Base-by-base conservation (phyloP, 2,329 filamentous ascomycete genomes). In the Aspergillus aculeatinus region DNA sequence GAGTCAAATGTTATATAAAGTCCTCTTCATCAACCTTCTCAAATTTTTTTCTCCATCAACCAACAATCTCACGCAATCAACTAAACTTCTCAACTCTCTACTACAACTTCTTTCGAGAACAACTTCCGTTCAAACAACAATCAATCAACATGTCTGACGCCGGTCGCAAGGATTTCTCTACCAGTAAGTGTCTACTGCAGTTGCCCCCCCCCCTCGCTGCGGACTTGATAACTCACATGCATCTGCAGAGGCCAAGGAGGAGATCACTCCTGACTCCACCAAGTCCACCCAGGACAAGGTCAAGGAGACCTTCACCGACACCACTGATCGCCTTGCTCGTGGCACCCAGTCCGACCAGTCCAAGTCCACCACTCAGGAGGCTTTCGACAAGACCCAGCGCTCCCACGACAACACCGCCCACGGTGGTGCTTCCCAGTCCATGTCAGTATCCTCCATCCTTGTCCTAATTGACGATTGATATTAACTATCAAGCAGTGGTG, bases 251-350 rank as follows among this genome's bases (percentile, higher is more conserved):
- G 76, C 80, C 63, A 75, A 77, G 71, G 84, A 87, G 81, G 78
- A 81, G 68, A 64, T 85, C 59, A 85, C 80, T 68, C 85, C 86
- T 60, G 81, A 87, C 74, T 80, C 80, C 71, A 74, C 81, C 76
- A 88, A 88, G 80, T 87, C 85, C 63, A 85, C 84, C 68, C 76
- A 80, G 69, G 77, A 86, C 65, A 85, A 87, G 80, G 65, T 82
- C 64, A 83, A 82, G 73, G 85, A 88, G 74, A 72, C 74, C 58
- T 53, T 83, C 70, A 87, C 84, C 63, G 83, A 84, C 67, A 79
- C 79, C 59, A 74, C 71, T 58, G 86, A 87, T 77, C 85, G 84
- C 69, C 55, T 82, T 63, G 74, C 79, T 67, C 83, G 83, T 64
- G 80, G 81, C 60, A 33, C 73, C 49, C 78, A 83, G 71, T 71